Base-by-base conservation (phyloP, 2,329 filamentous ascomycete species). In the Apiospora sp. region DNA sequence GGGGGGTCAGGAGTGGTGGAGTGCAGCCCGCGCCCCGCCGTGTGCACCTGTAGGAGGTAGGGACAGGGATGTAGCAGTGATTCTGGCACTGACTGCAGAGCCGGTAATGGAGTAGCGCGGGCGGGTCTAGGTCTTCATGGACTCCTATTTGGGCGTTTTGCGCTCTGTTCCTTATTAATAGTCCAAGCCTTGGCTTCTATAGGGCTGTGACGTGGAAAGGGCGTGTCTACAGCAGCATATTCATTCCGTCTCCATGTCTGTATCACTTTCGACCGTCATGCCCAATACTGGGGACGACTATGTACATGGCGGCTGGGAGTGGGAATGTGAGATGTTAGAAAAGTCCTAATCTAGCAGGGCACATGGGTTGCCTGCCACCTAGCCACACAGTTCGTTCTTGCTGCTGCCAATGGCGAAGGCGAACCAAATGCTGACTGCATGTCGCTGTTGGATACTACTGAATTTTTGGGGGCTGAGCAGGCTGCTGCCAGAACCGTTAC, bases 191-290 rank as follows among this genome's bases (percentile, higher is more conserved):
- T 64, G 22, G 58, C 58, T 34, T 58, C 58, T 64, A 22, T 64
- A 64, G 58, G 58, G 58, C 58, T 64, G 58, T 64, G 58, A 64
- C 34, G 58, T 41, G 58, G 58, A 64, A 64, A 41, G 58, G 58
- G 58, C 34, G 34, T 64, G 34, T 64, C 16, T 16, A 58, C 2
- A 58, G 22, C 54, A 58, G 19, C 30, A 34, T 24, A 58, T 22
- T 34, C 27, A 27, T 27, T 34, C 54, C 27, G 22, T 8, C 27
- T 34, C 54, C 54, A 58, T 22, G 54, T 58, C 27, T 1, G 27
- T 34, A 34, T 58, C 5, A 24, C 58, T 64, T 64, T 64, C 30
- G 58, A n/a, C 58, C 34, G 13, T 41, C 58, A 37, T 64, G 22
- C 30, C 58, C 58, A 64, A 64, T n/a, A 34, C 30, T 30, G n/a